Evolutionary conservation across 495 filamentous ascomycete genomes (phyloP).

Genomic region (Copromyces sp.): DNA sequence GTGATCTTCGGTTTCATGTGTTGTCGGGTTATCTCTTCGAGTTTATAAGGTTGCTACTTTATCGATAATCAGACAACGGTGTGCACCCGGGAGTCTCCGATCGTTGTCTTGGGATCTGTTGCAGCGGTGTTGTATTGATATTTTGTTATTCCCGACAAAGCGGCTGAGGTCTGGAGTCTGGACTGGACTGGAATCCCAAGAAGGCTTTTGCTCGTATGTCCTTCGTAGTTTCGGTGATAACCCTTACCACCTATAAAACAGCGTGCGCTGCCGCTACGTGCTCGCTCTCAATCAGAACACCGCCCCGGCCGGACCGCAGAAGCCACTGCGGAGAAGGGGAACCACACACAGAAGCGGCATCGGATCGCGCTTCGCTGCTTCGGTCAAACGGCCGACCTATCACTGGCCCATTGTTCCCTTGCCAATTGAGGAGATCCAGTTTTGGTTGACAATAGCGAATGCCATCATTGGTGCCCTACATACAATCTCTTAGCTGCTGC

Average conservation of each 20-base stretch:
- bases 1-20: background rate
- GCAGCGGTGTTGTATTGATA: background rate
- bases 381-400: background rate
- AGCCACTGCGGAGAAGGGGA: background rate
- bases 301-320: background rate
- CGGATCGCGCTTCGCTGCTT: background rate
- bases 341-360: background rate
- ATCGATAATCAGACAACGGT: background rate
- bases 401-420: background rate
- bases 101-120: background rate
- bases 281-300: background rate
- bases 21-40: background rate
- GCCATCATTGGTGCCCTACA: background rate
- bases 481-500: background rate
- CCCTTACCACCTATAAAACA: background rate
- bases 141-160: background rate
- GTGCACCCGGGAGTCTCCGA: background rate
- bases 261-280: background rate
- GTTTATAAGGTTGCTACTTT: background rate
- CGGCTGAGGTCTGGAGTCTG: too few relatives aligned
- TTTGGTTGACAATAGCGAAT: background rate
- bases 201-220: background rate
- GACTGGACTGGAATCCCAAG: background rate
- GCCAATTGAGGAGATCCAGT: background rate
- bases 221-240: background rate